Conservation (phyloP, 192 early-diverging fungal species). For the Linnemannia hyalina region DNA sequence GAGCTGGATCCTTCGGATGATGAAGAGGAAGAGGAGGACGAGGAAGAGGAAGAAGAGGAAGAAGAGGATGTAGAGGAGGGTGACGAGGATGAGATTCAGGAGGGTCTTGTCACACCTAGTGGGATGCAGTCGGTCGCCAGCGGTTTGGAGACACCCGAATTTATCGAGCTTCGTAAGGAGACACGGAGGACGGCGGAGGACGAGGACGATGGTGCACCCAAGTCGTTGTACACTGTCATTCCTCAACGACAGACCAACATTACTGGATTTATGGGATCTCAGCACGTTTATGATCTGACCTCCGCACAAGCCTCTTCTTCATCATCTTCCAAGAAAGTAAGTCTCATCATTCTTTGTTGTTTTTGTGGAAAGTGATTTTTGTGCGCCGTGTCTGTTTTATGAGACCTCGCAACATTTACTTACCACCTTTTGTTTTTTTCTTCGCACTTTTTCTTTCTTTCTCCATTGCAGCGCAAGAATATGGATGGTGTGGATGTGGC, state of each 20-base stretch:
- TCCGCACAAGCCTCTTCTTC: slow-evolving; percentile 58
- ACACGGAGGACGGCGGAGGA: slow-evolving; percentile 58
- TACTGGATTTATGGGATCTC: slow-evolving; percentile 94
- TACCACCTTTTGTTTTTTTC: background rate
- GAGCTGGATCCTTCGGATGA: slow-evolving; percentile 87
- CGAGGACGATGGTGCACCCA: slow-evolving; percentile 59
- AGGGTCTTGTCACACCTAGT: slow-evolving; percentile 89
- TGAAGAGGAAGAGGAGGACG: slow-evolving; percentile 58
- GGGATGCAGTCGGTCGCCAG: slow-evolving; percentile 80
- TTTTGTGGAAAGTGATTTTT: background rate
- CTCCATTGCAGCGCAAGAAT: slow-evolving; percentile 63
- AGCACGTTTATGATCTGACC: slow-evolving; percentile 89
- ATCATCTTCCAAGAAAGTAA: slow-evolving; percentile 63
- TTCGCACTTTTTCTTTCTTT: background rate
- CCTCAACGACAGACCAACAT: slow-evolving; percentile 77
- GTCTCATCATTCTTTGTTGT: background rate
- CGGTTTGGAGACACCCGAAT: slow-evolving; percentile 87
- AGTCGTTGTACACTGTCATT: slow-evolving; percentile 89
- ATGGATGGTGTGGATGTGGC: slow-evolving; percentile 83
- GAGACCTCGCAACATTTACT: background rate
- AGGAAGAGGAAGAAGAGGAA: slow-evolving; percentile 74
- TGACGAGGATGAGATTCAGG: slow-evolving; percentile 61
- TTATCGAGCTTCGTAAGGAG: slow-evolving; percentile 91
- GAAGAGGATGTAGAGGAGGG: slow-evolving; percentile 74
- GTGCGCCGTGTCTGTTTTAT: background rate